Base-by-base conservation (phyloP, 2,329 filamentous ascomycete species). In the Fonsecaea pedrosoi region DNA sequence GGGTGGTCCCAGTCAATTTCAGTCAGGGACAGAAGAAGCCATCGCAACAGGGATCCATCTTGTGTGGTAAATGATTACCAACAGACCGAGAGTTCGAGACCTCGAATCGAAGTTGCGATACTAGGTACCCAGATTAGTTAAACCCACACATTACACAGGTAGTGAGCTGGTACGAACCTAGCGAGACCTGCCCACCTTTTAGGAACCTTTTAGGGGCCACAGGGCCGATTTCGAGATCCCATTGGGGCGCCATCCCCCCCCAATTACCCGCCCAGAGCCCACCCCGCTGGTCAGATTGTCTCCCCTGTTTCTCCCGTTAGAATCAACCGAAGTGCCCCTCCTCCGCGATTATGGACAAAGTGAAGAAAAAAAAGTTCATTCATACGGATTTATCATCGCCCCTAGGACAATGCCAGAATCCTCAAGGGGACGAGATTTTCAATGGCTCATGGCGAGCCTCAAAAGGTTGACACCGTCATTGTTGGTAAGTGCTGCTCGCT, bases 401-500 rank as follows among this genome's bases (percentile, higher is more conserved):
- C 18, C 34, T 5, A 53, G 30, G 12, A 61, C 45, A 30, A 70
- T 70, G 68, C 59, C 68, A 58, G 63, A 66, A 55, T 56, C 57
- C 54, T 68, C 56, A 12, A 60, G 60, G 60, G 68, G 68, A 63
- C 50, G 53, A 30, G 10, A 18, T 45, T 50, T 62, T 64, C 63
- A 66, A 74, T 73, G 73, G 66, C 66, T 61, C 56, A 69, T 69
- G 64, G 64, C 53, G 50, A 67, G 62, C 69, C 70, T 54, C 65
- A 67, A 63, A 69, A 73, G 53, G 63, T 71, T 62, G 73, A 76
- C 70, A 75, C 73, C 25, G 73, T 77, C 62, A 75, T 77, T 62
- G 70, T 77, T 53, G 75, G 75, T 76, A 62, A 69, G 74, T 72
- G 4, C 25, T 13, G 30, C 13, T 18, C 21, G n/a, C 4, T 18